Percentiles rank a stretch among this genome's conserved stretches.
These are phyloP conservation scores for Lolium multiflorum DNA, from an alignment of 176 grass and related monocot species.

Conservation along the genomic window DNA sequence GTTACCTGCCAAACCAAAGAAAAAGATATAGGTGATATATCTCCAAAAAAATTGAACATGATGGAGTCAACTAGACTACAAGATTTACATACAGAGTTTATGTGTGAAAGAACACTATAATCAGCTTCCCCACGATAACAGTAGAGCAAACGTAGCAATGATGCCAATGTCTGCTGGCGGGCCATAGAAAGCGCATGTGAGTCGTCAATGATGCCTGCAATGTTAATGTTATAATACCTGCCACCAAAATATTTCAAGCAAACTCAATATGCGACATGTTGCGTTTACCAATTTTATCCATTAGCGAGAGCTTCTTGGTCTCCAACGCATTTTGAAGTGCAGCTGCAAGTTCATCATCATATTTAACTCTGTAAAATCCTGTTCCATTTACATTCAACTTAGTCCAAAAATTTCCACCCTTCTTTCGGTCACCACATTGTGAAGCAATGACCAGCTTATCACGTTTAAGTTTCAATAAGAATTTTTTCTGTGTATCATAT, in stretches of 20 bases:
- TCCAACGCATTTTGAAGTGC: slow-evolving; percentile 73
- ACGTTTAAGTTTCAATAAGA: slow-evolving; percentile 68
- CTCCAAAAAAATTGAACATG: slow-evolving; percentile 7
- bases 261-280: slow-evolving; percentile 19
- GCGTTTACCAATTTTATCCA: slow-evolving; percentile 82
- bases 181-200: slow-evolving; percentile 69
- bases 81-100: slow-evolving; percentile 64
- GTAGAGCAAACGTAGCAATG: slow-evolving; percentile 71
- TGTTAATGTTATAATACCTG: slow-evolving; percentile 32
- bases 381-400: slow-evolving; percentile 86
- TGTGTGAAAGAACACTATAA: slow-evolving; percentile 80
- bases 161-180: slow-evolving; percentile 70
- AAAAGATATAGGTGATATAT: slow-evolving; percentile 29
- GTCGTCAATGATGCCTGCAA: slow-evolving; percentile 85
- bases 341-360: slow-evolving; percentile 75
- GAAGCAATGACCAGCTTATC: slow-evolving; percentile 58
- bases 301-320: slow-evolving; percentile 67
- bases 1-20: slow-evolving; percentile 56
- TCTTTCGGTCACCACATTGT: slow-evolving; percentile 41
- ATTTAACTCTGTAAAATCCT: slow-evolving; percentile 89
- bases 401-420: slow-evolving; percentile 67
- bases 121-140: slow-evolving; percentile 64
- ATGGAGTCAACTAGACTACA: slow-evolving; percentile 3
- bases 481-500: slow-evolving; percentile 59
- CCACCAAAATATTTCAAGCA: slow-evolving; percentile 22